Base-by-base conservation (phyloP, 1,284 basidiomycete genomes). In the Ganoderma boninense region DNA sequence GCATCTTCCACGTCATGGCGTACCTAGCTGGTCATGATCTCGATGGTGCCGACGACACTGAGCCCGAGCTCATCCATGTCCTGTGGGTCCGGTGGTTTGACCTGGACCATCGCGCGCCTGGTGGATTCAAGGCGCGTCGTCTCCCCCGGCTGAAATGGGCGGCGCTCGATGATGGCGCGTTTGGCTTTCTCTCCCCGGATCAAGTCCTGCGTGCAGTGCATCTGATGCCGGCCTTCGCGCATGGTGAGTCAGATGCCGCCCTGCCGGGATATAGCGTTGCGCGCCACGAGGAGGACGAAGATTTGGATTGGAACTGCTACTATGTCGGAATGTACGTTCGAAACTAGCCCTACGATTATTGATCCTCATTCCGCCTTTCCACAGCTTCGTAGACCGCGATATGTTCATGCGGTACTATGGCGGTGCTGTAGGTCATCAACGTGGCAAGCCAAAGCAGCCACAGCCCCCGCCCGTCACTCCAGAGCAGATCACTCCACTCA, bases 81-180 rank as follows among this genome's bases (percentile, higher is more conserved):
- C 61, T 62, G 2, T 44, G 43, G 61, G 42, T 84, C 0, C 70
- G 79, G 4, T 83, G 62, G 63, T 69, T 59, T 29, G 32, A 69
- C 2, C n/a, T 69, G 2, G 63, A 69, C 44, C 2, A 14, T 0
- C 26, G 10, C 0, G 32, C 26, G 0, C 52, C 62, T 14, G 56
- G 56, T 8, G 67, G 67, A 3, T 59, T 69, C 26, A n/a, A 52
- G 14, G 20, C 43, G 10, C 32, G 56, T 23, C 56, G 57, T 1
- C 67, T 60, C 4, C 57, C 44, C 18, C 67, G 67, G n/a, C 35
- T 69, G 0, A n/a, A 38, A 18, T 69, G 64, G 35, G 67, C 52
- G 4, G 18, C 6, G 0, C 59, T 61, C 26, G 44, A 64, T 3
- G 67, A 69, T 4, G 26, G 38, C 7, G 62, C 67, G 0, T 69